Conservation (phyloP, 2,329 filamentous ascomycete species). For the Microdochium bolleyi region DNA sequence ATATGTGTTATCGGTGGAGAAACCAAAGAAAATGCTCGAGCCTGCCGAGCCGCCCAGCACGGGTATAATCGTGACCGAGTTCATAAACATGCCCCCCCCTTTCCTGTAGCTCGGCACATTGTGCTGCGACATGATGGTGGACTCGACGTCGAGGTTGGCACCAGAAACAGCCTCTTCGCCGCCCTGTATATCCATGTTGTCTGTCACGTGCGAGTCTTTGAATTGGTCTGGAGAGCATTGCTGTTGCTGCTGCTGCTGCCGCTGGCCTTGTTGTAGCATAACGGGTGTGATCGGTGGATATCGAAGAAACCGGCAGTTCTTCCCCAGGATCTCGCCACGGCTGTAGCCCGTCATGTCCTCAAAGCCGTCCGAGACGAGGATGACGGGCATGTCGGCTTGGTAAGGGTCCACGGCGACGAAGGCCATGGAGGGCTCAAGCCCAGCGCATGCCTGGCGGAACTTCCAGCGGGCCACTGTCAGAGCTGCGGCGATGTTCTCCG, state of each 20-base stretch:
- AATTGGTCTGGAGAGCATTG: slow-evolving; percentile 50
- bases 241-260: slow-evolving; percentile 63
- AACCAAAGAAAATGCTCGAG: background rate
- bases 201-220: no score
- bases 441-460: background rate
- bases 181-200: no score
- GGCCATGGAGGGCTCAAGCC: slow-evolving; percentile 71
- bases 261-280: slow-evolving; percentile 49
- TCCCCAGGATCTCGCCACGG: slow-evolving; percentile 63
- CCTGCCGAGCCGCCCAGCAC: slow-evolving; percentile 30
- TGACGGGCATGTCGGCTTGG: slow-evolving; percentile 66
- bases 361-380: slow-evolving; percentile 80
- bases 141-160: slow-evolving; percentile 36
- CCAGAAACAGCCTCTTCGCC: no score
- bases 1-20: background rate
- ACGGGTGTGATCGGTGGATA: slow-evolving; percentile 62
- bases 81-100: slow-evolving; percentile 72
- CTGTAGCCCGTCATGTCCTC: slow-evolving; percentile 72
- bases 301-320: slow-evolving; percentile 82
- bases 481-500: background rate
- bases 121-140: slow-evolving; percentile 36
- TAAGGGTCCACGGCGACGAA: slow-evolving; percentile 75
- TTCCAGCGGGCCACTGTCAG: background rate
- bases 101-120: slow-evolving; percentile 72
- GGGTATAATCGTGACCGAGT: slow-evolving; percentile 78